Percentiles rank a stretch among this genome's conserved stretches.
phyloP scores from a whole-genome alignment of 306 rosid species.

The Myrica gale region DNA sequence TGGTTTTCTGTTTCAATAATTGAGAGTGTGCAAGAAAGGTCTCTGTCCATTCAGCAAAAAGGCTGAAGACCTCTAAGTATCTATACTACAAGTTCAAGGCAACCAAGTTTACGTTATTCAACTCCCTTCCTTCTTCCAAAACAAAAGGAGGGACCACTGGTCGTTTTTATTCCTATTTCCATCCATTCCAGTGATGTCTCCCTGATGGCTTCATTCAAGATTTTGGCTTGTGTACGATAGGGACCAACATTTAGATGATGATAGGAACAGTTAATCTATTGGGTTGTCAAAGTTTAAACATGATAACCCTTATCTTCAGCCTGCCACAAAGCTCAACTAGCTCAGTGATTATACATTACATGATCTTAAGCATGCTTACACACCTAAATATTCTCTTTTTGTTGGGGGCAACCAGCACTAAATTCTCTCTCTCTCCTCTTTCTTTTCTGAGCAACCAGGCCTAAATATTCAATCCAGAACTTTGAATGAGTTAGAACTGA shows the following conservation, averaged over 20 bases:
- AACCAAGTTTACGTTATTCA: background rate
- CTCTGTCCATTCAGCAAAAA: background rate
- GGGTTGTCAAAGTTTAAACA: background rate
- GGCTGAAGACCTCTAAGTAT: background rate
- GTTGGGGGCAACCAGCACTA: too few relatives aligned
- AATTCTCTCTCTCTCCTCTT: too few relatives aligned
- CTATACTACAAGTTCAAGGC: background rate
- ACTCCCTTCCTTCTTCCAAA: background rate
- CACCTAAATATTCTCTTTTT: background rate
- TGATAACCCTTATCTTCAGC: background rate
- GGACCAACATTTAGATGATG: slow-evolving; percentile 1
- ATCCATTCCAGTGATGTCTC: background rate
- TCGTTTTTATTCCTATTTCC: background rate
- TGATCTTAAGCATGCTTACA: background rate
- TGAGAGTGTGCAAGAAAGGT: background rate
- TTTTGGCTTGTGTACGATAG: background rate
- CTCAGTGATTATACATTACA: background rate
- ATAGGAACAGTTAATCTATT: background rate
- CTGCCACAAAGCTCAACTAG: background rate
- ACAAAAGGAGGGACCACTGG: background rate
- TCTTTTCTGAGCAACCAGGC: background rate
- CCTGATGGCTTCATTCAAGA: background rate
- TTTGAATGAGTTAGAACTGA: background rate
- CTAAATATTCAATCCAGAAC: background rate
- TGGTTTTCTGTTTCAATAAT: background rate